A percentile compares a stretch with the other conserved stretches of the same genome.
These are phyloP conservation scores for Botrytis paeoniae DNA, from an alignment of 2,329 filamentous ascomycete genomes.

Conservation along the genomic window DNA sequence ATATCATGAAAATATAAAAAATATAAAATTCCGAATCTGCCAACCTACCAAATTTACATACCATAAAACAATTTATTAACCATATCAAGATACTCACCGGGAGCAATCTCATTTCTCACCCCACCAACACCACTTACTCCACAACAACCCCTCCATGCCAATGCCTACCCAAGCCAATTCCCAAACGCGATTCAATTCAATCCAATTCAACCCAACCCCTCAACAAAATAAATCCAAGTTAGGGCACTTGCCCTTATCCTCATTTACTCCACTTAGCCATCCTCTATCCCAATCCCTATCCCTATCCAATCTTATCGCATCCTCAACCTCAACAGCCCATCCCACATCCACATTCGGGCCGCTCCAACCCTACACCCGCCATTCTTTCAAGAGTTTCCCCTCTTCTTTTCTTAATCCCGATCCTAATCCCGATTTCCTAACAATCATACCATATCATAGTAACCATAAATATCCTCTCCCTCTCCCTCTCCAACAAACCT, in stretches of 20 bases:
- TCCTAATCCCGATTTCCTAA: background rate
- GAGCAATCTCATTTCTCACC: background rate
- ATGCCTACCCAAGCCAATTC: too few relatives aligned
- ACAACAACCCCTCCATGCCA: background rate
- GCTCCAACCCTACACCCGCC: background rate
- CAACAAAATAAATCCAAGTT: background rate
- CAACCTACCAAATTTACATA: background rate
- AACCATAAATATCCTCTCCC: background rate
- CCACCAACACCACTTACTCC: background rate
- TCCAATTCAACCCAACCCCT: background rate
- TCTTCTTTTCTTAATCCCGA: background rate
- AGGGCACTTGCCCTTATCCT: conserved; percentile 10
- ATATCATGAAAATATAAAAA: background rate
- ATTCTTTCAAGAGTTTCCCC: background rate
- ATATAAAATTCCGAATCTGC: background rate
- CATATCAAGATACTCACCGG: background rate
- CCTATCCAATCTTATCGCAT: background rate
- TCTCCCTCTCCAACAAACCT: background rate
- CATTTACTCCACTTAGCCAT: background rate
- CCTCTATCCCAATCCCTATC: background rate
- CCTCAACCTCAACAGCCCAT: background rate
- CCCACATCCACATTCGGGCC: background rate
- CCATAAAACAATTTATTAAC: background rate
- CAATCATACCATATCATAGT: background rate
- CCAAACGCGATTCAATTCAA: too few relatives aligned